Base-by-base conservation (phyloP, 805 yeast species). In the Ogataea trehaloabstinens region DNA sequence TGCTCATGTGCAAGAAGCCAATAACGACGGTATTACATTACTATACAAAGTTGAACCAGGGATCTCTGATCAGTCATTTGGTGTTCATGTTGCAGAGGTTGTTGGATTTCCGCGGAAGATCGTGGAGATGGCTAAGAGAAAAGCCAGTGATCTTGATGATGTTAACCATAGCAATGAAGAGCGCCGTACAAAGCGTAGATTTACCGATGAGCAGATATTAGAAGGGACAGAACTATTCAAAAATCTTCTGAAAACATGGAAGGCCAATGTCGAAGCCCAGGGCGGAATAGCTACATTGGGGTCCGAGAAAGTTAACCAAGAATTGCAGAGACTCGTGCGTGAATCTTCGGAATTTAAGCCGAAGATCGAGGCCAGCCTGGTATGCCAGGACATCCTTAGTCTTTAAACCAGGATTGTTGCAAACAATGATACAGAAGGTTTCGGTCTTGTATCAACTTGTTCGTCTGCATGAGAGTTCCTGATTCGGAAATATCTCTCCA, bases 21-120 rank as follows among this genome's bases (percentile, higher is more conserved):
- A 56, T 10, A 64, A 70, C 31, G 74, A 74, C 24, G 95, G 88
- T 49, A 87, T 93, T 48, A 89, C 98, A 0, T 70, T 93, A 41
- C 68, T 93, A 50, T 93, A 93, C 65, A 85, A 83, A 55, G 98
- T 93, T n/a, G 96, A 88, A 50, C 85, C 87, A 1, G 99, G 99
- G n/a, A 79, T 90, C 35, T 82, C 95, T 2, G 96, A 88, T 61
- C 93, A 90, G 61, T 89, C 97, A 0, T 93, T 93, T 66, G 99
- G 99, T 63, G 90, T 93, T 34, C 95, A 93, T 59, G 99, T 93
- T 32, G 98, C 98, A 0, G 97, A 93, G 63, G 80, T 91, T 21
- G 98, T 91, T 15, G 84, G 86, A 50, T 93, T 93, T 62, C 99
- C 98, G 2, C 67, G 70, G 18, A 93, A 93, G 61, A 93, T 93